Conservation (phyloP, 1,284 basidiomycete species). For the Blastosporella zonata region DNA sequence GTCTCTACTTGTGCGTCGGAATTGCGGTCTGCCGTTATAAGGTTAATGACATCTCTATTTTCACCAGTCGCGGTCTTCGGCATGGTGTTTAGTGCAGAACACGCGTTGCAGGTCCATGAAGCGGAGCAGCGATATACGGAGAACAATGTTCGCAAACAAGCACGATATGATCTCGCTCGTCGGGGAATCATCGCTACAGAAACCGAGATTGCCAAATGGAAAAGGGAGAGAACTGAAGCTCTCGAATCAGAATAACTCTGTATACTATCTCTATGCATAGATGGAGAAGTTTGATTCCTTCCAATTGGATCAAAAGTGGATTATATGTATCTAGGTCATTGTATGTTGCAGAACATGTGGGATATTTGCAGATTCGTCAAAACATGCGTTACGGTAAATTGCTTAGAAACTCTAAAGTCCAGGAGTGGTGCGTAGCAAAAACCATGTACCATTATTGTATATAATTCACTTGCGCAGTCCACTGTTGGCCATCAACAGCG, state of each 20-base stretch:
- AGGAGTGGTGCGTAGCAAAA: background rate
- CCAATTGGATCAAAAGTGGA: slow-evolving; percentile 3
- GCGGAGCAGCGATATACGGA: slow-evolving; percentile 61
- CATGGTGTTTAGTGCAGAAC: slow-evolving; percentile 73
- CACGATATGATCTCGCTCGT: slow-evolving; percentile 70
- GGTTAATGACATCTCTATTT: background rate
- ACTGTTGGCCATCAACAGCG: slow-evolving; percentile 32
- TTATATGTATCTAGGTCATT: slow-evolving; percentile 8
- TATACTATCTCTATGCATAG: background rate
- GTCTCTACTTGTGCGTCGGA: slow-evolving; percentile 51
- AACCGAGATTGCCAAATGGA: slow-evolving; percentile 81
- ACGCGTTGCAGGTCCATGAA: slow-evolving; percentile 73
- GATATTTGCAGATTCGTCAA: slow-evolving; percentile 1
- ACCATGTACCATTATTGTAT: slow-evolving; percentile 12
- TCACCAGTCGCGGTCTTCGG: slow-evolving; percentile 58
- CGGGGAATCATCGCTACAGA: slow-evolving; percentile 79
- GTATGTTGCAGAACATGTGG: slow-evolving; percentile 2
- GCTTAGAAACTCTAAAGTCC: slow-evolving; percentile 1
- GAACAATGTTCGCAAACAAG: slow-evolving; percentile 67
- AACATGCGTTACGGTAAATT: background rate
- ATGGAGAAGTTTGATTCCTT: background rate
- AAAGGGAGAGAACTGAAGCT: slow-evolving; percentile 36
- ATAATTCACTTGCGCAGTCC: slow-evolving; percentile 21
- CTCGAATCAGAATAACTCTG: slow-evolving; percentile 11
- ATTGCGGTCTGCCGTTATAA: background rate